A percentile compares a stretch with the other conserved stretches of the same genome.
phyloP scores from a whole-genome alignment of 2,329 filamentous ascomycete species.

The Monosporascus sp. region DNA sequence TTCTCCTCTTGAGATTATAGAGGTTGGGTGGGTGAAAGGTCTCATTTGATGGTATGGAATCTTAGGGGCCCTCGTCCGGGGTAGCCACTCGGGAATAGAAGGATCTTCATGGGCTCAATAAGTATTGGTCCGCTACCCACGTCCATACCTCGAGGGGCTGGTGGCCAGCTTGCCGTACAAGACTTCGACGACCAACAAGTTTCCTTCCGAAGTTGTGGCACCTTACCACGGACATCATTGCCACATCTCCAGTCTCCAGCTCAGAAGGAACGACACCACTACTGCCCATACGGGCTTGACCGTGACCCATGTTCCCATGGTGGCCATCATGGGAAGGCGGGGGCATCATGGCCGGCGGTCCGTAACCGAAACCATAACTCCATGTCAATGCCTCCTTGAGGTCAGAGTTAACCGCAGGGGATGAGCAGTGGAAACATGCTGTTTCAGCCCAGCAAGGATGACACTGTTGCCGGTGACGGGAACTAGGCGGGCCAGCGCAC shows the following conservation, averaged over 20 bases:
- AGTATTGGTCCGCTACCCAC: no score
- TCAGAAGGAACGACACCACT: slow-evolving; percentile 92
- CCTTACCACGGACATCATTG: slow-evolving; percentile 82
- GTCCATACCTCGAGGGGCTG: no score
- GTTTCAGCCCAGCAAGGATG: slow-evolving; percentile 38
- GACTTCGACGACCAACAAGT: slow-evolving; percentile 77
- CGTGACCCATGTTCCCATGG: slow-evolving; percentile 44
- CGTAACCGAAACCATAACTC: slow-evolving; percentile 52
- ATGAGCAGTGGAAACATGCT: slow-evolving; percentile 98
- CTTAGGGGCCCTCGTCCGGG: no score
- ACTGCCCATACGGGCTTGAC: slow-evolving; percentile 68
- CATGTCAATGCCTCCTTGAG: slow-evolving; percentile 48
- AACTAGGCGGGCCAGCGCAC: no score
- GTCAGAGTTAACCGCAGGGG: slow-evolving; percentile 81
- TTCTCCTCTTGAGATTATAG: no score
- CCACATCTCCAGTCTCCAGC: slow-evolving; percentile 99
- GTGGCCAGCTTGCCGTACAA: no score
- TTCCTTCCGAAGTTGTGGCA: slow-evolving; percentile 99
- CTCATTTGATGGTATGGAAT: no score
- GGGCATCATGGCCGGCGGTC: slow-evolving; percentile 75
- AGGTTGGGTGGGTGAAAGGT: no score
- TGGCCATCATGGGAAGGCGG: slow-evolving; percentile 69
- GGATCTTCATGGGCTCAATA: no score
- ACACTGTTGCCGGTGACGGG: no score
- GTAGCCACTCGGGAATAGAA: no score